These are phyloP conservation scores for Drechslerella dactyloides DNA, from an alignment of 2,329 filamentous ascomycete genomes.

Conservation along the genomic window DNA sequence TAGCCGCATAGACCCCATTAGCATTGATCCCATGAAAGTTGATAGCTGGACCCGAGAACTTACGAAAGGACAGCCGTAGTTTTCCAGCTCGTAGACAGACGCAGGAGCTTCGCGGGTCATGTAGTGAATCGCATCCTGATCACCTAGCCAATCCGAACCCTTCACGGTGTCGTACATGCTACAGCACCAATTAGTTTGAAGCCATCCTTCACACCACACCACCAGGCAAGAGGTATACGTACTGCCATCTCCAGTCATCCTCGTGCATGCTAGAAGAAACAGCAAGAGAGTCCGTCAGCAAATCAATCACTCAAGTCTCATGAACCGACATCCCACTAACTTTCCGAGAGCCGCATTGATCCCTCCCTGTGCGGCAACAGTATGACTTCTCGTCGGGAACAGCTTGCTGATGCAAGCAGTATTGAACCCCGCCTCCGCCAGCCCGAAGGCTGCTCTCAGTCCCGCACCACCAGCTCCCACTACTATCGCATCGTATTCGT, in stretches of 20 bases:
- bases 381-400: slow-evolving; percentile 84
- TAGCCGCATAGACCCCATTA: slow-evolving; percentile 43
- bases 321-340: slow-evolving; percentile 53
- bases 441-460: slow-evolving; percentile 81
- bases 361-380: slow-evolving; percentile 79
- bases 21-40: slow-evolving; percentile 3
- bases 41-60: slow-evolving; percentile 23
- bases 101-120: slow-evolving; percentile 94
- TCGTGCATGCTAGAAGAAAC: slow-evolving; percentile 73
- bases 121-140: slow-evolving; percentile 97
- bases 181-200: slow-evolving; percentile 13
- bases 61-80: slow-evolving; percentile 91
- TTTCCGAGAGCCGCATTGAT: slow-evolving; percentile 90
- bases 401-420: slow-evolving; percentile 86
- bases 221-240: slow-evolving; percentile 14
- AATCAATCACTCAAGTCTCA: background rate
- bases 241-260: slow-evolving; percentile 96
- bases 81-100: slow-evolving; percentile 91
- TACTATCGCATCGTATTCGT: slow-evolving; percentile 98
- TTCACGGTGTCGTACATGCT: slow-evolving; percentile 97
- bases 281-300: slow-evolving; percentile 12
- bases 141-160: slow-evolving; percentile 95
- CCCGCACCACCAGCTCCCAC: slow-evolving; percentile 83
- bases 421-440: slow-evolving; percentile 87
- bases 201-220: background rate